phyloP scores from a whole-genome alignment of 2,329 filamentous ascomycete genomes.

The Aspergillus pseudotamarii region DNA sequence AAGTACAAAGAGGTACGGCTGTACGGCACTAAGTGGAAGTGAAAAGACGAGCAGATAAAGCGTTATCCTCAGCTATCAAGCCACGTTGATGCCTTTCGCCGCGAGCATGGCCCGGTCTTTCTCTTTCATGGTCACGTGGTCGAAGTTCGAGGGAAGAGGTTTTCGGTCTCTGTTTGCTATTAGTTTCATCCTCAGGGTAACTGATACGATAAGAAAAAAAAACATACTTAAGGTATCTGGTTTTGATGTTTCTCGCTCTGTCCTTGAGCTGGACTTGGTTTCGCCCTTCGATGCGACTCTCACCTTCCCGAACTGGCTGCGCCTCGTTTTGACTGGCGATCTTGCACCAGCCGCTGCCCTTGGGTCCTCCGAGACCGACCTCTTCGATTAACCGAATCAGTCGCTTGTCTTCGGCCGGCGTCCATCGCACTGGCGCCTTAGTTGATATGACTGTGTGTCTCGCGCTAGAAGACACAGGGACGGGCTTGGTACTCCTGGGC shows the following conservation, averaged over 20 bases:
- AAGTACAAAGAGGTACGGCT: too few relatives aligned
- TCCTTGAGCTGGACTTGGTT: slow-evolving; percentile 59
- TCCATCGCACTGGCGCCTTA: slow-evolving; percentile 34
- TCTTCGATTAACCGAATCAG: slow-evolving; percentile 54
- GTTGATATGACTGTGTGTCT: slow-evolving; percentile 1
- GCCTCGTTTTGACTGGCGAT: slow-evolving; percentile 45
- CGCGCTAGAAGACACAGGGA: not conserved
- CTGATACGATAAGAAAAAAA: not conserved
- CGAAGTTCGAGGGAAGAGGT: slow-evolving; percentile 48
- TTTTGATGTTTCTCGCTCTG: slow-evolving; percentile 58
- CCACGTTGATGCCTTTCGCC: slow-evolving; percentile 12
- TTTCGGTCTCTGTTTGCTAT: slow-evolving; percentile 27
- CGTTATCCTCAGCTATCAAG: not conserved
- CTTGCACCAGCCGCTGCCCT: slow-evolving; percentile 50
- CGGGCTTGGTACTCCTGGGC: not conserved
- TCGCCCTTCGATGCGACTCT: slow-evolving; percentile 40
- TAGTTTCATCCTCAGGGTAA: not conserved
- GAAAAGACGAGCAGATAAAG: too few relatives aligned
- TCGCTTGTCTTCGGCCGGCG: slow-evolving; percentile 41
- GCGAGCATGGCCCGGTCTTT: slow-evolving; percentile 17
- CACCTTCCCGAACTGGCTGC: slow-evolving; percentile 31
- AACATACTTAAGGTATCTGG: slow-evolving; percentile 21
- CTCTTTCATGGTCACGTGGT: slow-evolving; percentile 43
- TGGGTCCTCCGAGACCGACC: slow-evolving; percentile 3
- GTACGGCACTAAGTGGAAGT: too few relatives aligned